Conservation (phyloP, 495 filamentous ascomycete genomes). For the Daldinia grandis region DNA sequence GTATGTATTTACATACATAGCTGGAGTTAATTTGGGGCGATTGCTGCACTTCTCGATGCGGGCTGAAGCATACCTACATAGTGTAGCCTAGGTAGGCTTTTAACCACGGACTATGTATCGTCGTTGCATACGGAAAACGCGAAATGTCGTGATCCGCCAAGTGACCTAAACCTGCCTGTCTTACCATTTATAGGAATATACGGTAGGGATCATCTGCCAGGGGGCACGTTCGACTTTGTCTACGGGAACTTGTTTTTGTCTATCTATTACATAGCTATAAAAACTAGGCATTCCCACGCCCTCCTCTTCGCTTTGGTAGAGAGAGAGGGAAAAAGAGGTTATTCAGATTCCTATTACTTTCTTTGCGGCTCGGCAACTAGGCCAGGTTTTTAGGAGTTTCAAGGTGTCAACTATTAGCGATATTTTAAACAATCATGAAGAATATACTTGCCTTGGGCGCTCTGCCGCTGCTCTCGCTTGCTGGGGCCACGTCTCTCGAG, state of each 20-base stretch:
- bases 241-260: conserved; percentile 26
- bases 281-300: conserved; percentile 3
- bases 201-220: conserved; percentile 39
- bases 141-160: conserved; percentile 43
- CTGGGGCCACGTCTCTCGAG: conserved; percentile 16
- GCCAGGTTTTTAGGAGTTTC: conserved; percentile 14
- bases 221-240: conserved; percentile 16
- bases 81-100: too few species aligned
- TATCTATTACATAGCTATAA: conserved; percentile 33
- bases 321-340: background rate
- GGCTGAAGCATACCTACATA: conserved; percentile 15
- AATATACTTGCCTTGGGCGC: conserved; percentile 23
- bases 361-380: conserved; percentile 1
- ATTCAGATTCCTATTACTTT: conserved; percentile 3
- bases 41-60: conserved; percentile 4
- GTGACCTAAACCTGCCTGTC: conserved; percentile 35
- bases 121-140: conserved; percentile 2
- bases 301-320: background rate
- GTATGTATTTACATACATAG: background rate
- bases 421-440: conserved; percentile 22
- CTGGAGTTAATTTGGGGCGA: conserved; percentile 10
- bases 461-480: conserved; percentile 30
- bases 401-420: conserved; percentile 1
- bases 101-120: conserved; percentile 9
- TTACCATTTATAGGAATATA: conserved; percentile 31